Conservation (phyloP, 768 basidiomycete genomes). For the Russula foetens region DNA sequence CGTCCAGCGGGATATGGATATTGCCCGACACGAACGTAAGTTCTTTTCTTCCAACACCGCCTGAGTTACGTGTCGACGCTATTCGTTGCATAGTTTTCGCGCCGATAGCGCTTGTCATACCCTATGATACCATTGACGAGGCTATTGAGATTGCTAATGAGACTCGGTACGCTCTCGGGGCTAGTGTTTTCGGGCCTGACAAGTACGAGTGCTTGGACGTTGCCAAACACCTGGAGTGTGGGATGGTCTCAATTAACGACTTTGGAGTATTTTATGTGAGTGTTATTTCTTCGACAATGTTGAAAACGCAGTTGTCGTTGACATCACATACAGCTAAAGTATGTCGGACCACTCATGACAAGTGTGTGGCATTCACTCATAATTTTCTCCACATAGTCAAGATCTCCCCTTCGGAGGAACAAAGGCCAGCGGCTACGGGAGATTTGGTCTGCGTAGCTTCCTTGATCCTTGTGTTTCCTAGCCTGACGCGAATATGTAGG, state of each 20-base stretch:
- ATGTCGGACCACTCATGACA: constrained; percentile 26
- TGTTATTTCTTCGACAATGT: constrained; percentile 18
- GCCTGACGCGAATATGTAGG: constrained; percentile 35
- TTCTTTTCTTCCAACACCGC: constrained; percentile 14
- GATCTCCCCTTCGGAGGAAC: constrained; percentile 92
- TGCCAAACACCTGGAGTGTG: constrained; percentile 77
- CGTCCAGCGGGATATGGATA: constrained; percentile 59
- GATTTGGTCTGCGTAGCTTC: constrained; percentile 56
- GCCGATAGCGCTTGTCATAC: constrained; percentile 81
- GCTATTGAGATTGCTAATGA: constrained; percentile 84
- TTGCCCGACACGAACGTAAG: constrained; percentile 76
- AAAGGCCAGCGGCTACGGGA: constrained; percentile 87
- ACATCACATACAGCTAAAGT: constrained; percentile 51
- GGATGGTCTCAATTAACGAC: constrained; percentile 97
- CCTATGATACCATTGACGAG: constrained; percentile 76
- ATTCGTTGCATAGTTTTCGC: constrained; percentile 63
- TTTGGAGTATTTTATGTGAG: constrained; percentile 83
- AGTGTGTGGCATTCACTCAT: constrained; percentile 1
- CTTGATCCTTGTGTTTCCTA: constrained; percentile 10
- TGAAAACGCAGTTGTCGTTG: constrained; percentile 19
- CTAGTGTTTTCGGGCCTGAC: constrained; percentile 88
- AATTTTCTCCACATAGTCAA: constrained; percentile 46
- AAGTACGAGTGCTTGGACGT: constrained; percentile 71
- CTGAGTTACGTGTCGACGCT: constrained; percentile 8
- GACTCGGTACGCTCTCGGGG: constrained; percentile 85